Base-by-base conservation (phyloP, 257 asterid genomes). In the Anisodus tanguticus region DNA sequence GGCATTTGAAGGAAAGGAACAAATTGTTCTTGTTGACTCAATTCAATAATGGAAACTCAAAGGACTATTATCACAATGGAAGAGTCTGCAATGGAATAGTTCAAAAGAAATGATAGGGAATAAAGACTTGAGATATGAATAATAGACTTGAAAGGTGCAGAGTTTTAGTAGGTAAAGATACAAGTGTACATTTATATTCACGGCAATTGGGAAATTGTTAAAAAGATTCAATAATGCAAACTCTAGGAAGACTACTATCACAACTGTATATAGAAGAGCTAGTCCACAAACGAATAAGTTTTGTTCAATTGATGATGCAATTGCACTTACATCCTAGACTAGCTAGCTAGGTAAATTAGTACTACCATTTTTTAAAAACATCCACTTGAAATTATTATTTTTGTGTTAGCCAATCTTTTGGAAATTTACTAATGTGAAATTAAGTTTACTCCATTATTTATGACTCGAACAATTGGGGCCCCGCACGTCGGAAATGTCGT, bases 351-450 rank as follows among this genome's bases (percentile, higher is more conserved):
- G 15, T 4, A 17, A 70, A 41, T 41, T 26, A 70, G 15, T 17
- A 2, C 2, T 69, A 9, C 9, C 15, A 41, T 63, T 63, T 69
- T 41, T 41, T 41, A 41, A 41, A 43, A 70, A n/a, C 9, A 8
- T 70, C 9, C 12, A 41, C 31, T 41, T 16, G 54, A 43, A 71
- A 71, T 9, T 43, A 72, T 71, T 72, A 72, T n/a, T n/a, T 71
- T 45, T 26, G 31, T 26, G 80, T 72, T 72, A 72, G 80, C n/a
- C 80, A 72, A 72, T 72, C 39, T 71, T 71, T n/a, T n/a, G n/a
- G n/a, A n/a, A n/a, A n/a, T n/a, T n/a, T n/a, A n/a, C n/a, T n/a
- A n/a, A n/a, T n/a, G n/a, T n/a, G n/a, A n/a, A n/a, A n/a, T n/a
- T n/a, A n/a, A n/a, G n/a, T n/a, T n/a, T n/a, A n/a, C n/a, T n/a